Base-by-base conservation (phyloP, 805 yeast genomes). In the Wickerhamiella musiphila region DNA sequence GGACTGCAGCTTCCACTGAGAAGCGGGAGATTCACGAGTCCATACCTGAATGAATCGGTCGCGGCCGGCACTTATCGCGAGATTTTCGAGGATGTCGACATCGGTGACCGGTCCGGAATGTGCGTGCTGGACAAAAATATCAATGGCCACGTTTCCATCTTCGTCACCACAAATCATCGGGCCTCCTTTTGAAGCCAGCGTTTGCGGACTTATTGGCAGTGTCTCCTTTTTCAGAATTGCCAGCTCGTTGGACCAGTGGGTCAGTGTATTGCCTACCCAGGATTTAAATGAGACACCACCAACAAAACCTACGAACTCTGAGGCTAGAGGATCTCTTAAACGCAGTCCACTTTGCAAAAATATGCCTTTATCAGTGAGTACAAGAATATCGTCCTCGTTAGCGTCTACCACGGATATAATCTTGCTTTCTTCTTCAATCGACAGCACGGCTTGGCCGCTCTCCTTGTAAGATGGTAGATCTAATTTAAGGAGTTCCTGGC, bases 1-100 rank as follows among this genome's bases (percentile, higher is more conserved):
- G 0, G 83, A 75, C 43, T 73, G 77, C 4, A 76, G 50, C 4
- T 53, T 58, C 78, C 79, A 74, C 0, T 40, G 29, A 2, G 38
- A 34, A 1, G 32, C 40, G 3, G 28, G 33, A 4, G 26, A 29
- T 1, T 31, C 23, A 18, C 16, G 6, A 6, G 18, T 28, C 41
- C 41, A 45, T 1, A 45, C 19, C 24, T 44, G 47, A 3, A 45
- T 32, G 35, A 26, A 12, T 35, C 46, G 25, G 46, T 56, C 37
- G 29, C 48, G 26, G 22, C 38, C 12, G 9, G 35, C 10, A 25
- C 34, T 14, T 4, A 42, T 35, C 1, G 35, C 34, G n/a, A 35
- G 12, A 9, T 15, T 9, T 2, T 26, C 29, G 3, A 22, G 11
- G 12, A 26, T 14, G 16, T 38, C 41, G 13, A 37, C 28, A 11